Conservation (phyloP, 257 asterid genomes). For the Solanum phureja region DNA sequence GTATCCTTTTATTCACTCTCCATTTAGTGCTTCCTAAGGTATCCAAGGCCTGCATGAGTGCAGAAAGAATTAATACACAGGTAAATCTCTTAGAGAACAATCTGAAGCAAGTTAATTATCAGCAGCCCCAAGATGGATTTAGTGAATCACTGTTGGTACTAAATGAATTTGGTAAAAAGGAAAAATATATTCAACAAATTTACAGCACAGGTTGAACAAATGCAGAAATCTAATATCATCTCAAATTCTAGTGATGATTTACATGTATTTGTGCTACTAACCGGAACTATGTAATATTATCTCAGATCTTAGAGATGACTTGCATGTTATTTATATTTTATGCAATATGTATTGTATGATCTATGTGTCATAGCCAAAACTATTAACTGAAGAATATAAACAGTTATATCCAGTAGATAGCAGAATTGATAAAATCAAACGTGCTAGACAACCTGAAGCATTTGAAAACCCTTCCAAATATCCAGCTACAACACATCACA, state of each 20-base stretch:
- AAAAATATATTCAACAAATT: not conserved
- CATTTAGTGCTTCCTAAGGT: slow-evolving; percentile 89
- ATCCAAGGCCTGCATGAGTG: slow-evolving; percentile 73
- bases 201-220: not conserved
- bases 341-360: not conserved
- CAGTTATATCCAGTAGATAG: not conserved
- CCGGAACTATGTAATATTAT: not conserved
- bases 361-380: not conserved
- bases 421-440: not conserved
- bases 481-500: not conserved
- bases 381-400: not conserved
- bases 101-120: not conserved
- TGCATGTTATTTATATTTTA: not conserved
- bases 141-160: not conserved
- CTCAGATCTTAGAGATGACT: not conserved
- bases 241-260: not conserved
- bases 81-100: not conserved
- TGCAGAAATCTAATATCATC: not conserved
- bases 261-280: not conserved
- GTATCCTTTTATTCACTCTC: slow-evolving; percentile 76
- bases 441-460: not conserved
- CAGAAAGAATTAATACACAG: not conserved
- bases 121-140: not conserved
- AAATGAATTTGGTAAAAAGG: not conserved
- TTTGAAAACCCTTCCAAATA: not conserved